phyloP scores from a whole-genome alignment of 768 basidiomycete species.

The Phaffia tasmanica region DNA sequence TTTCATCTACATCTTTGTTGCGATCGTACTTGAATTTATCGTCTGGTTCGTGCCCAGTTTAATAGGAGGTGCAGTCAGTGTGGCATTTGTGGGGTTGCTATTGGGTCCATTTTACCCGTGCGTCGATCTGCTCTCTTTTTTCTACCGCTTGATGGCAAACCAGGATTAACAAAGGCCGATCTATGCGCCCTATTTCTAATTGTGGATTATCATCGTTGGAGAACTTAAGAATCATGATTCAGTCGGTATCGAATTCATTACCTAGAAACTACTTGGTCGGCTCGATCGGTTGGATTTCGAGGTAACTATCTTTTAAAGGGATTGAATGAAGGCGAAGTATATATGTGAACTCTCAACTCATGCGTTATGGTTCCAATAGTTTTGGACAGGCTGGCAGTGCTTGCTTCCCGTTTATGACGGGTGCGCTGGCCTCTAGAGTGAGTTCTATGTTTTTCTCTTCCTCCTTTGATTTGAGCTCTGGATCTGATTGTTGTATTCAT shows the following conservation, averaged over 20 bases:
- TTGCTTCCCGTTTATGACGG: constrained; percentile 36
- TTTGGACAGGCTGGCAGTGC: constrained; percentile 39
- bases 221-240: no score
- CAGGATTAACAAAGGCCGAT: no score
- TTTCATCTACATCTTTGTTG: constrained; percentile 37
- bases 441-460: constrained; percentile 8
- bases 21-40: constrained; percentile 49
- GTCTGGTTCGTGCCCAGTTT: constrained; percentile 60
- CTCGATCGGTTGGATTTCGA: constrained; percentile 39
- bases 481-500: neutral
- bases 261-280: no score
- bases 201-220: no score
- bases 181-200: no score
- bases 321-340: no score
- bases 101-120: constrained; percentile 64
- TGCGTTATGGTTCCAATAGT: constrained; percentile 12
- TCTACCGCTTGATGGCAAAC: no score
- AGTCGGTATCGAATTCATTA: no score
- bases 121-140: no score
- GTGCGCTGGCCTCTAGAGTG: constrained; percentile 22
- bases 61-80: constrained; percentile 53
- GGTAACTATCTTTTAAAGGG: no score
- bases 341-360: no score
- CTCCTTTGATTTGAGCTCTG: neutral
- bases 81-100: constrained; percentile 55